Base-by-base conservation (phyloP, 768 basidiomycete species). In the Galerina sulciceps region DNA sequence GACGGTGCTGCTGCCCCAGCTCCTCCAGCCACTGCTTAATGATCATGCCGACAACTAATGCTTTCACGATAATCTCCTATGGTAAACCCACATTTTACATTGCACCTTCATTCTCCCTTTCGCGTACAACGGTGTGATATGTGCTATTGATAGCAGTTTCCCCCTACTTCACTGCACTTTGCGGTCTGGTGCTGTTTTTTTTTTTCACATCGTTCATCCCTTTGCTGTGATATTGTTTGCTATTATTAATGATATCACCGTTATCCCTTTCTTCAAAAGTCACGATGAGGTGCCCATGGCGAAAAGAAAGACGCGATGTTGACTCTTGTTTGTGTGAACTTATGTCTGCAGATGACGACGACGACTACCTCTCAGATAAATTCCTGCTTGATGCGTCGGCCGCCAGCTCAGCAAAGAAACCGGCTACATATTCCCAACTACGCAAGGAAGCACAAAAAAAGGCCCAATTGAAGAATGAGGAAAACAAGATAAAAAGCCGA, bases 321-420 rank as follows among this genome's bases (percentile, higher is more conserved):
- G 57, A 42, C 56, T 55, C 22, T 53, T 67, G 40, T 56, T 61
- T 63, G 63, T 60, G 42, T 45, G 40, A n/a, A 53, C 57, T 54
- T 48, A 91, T 90, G 89, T 85, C 87, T 51, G 85, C 84, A 61
- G 58, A 53, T 55, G 65, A 63, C 57, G 92, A 94, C 66, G 91
- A 91, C 64, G 90, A 94, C 76, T 95, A 94, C 69, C 83, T 95
- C 50, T 93, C 92, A 34, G 91, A 93, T 79, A 94, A 92, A 68
- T 94, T 94, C 73, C 80, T 94, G 4, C 63, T 78, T 46, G 78
- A 79, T 0, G 49, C 76, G n/a, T 57, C 37, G 8, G 11, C 59
- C 40, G 23, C 68, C 17, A 34, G 78, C 8, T 64, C 79, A 6
- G 65, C 76, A 1, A 55, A 73, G 2, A 67, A 75, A 50, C 76